phyloP scores from a whole-genome alignment of 208 protist species.

The Crithidia brevicula region DNA sequence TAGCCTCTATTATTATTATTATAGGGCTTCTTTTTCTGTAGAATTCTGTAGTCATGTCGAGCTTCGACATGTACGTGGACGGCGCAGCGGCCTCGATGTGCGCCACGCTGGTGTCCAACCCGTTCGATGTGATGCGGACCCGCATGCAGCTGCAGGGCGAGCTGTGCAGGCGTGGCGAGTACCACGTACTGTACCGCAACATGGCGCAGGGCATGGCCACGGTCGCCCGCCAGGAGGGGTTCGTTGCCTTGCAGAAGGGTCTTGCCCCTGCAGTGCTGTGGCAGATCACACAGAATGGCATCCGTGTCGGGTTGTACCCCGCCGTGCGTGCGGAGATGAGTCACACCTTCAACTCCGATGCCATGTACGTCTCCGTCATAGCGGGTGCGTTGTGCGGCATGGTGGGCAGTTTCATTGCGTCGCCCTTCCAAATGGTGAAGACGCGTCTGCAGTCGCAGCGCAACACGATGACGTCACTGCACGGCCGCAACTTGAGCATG shows the following conservation, averaged over 20 bases:
- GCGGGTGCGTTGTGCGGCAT: slow-evolving; percentile 44
- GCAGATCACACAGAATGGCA: slow-evolving; percentile 69
- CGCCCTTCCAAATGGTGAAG: slow-evolving; percentile 73
- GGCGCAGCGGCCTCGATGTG: slow-evolving; percentile 49
- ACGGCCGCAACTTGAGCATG: slow-evolving; percentile 20
- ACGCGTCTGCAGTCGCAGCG: slow-evolving; percentile 72
- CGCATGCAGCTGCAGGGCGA: slow-evolving; percentile 79
- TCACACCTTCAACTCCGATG: slow-evolving; percentile 12
- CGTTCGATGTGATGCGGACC: slow-evolving; percentile 78
- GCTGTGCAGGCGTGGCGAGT: slow-evolving; percentile 46
- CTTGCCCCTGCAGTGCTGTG: slow-evolving; percentile 45
- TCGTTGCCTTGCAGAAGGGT: slow-evolving; percentile 62
- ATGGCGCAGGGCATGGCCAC: slow-evolving; percentile 51
- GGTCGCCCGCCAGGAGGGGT: slow-evolving; percentile 52
- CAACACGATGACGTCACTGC: slow-evolving; percentile 30
- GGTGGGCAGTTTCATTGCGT: slow-evolving; percentile 49
- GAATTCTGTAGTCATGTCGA: slow-evolving; percentile 44
- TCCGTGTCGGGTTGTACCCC: slow-evolving; percentile 68
- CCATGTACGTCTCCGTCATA: slow-evolving; percentile 19
- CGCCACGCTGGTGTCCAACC: slow-evolving; percentile 67
- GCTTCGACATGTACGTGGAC: slow-evolving; percentile 56
- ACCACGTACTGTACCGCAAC: slow-evolving; percentile 55
- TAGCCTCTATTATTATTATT: too few relatives aligned
- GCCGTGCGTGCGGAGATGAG: slow-evolving; percentile 39
- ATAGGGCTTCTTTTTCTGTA: too few relatives aligned